Percentiles rank a stretch among this genome's conserved stretches.
Conservation (phyloP, 192 early-diverging fungal genomes). For the Coemansia sp. region DNA sequence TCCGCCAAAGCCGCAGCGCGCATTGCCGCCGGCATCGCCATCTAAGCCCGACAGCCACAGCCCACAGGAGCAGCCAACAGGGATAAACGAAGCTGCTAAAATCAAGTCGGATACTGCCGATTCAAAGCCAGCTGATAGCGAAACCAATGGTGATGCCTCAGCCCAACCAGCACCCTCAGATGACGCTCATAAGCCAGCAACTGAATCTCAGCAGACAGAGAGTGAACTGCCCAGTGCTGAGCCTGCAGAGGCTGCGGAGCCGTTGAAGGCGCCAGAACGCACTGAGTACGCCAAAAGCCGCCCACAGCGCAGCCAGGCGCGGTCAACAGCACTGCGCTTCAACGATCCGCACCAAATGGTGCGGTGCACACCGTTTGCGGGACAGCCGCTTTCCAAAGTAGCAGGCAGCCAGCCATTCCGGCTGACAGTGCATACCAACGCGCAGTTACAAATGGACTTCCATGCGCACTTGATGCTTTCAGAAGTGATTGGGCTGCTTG, state of each 20-base stretch:
- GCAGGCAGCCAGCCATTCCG: slow-evolving; percentile 78
- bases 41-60: too few species aligned
- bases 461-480: slow-evolving; percentile 87
- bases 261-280: slow-evolving; percentile 27
- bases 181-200: too few species aligned
- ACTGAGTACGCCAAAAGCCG: slow-evolving; percentile 53
- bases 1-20: slow-evolving; percentile 7
- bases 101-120: too few species aligned
- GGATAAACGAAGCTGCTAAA: too few species aligned
- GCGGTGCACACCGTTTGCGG: slow-evolving; percentile 74
- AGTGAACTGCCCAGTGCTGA: neutral
- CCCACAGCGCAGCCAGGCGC: slow-evolving; percentile 45
- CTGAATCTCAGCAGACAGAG: too few species aligned
- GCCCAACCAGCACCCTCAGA: too few species aligned
- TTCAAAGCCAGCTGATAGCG: too few species aligned
- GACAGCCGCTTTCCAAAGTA: slow-evolving; percentile 60
- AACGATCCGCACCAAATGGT: slow-evolving; percentile 78
- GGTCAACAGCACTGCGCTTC: slow-evolving; percentile 28
- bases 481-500: slow-evolving; percentile 88
- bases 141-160: too few species aligned
- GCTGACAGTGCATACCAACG: slow-evolving; percentile 70
- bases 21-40: too few species aligned
- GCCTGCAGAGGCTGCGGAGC: neutral
- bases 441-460: slow-evolving; percentile 83
- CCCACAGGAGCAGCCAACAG: too few species aligned